A percentile compares a stretch with the other conserved stretches of the same genome.
These are phyloP conservation scores for Russula sp. DNA, from an alignment of 768 basidiomycete species.

Conservation along the genomic window DNA sequence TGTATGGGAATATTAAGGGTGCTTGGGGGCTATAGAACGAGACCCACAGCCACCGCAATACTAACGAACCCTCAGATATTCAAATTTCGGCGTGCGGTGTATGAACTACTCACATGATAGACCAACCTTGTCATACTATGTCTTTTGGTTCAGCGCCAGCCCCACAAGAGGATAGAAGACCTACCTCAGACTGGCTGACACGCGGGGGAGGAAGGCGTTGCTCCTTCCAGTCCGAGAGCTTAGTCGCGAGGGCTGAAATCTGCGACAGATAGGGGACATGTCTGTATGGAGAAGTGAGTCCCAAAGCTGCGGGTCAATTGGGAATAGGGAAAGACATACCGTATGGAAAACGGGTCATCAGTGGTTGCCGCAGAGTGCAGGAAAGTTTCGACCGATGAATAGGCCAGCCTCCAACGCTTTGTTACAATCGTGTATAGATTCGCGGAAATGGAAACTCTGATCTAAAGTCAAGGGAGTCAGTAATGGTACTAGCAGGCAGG, in stretches of 20 bases:
- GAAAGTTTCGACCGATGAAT: constrained; percentile 17
- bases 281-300: constrained; percentile 32
- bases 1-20: constrained; percentile 69
- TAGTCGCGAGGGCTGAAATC: constrained; percentile 48
- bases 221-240: constrained; percentile 64
- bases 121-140: constrained; percentile 81
- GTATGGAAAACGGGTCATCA: constrained; percentile 22
- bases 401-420: constrained; percentile 21
- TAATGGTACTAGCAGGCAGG: not conserved
- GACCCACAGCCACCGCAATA: constrained; percentile 75
- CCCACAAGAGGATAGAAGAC: constrained; percentile 20
- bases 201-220: constrained; percentile 81
- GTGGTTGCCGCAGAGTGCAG: constrained; percentile 8
- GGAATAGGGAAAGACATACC: constrained; percentile 4
- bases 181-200: constrained; percentile 72
- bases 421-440: constrained; percentile 20
- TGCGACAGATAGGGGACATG: constrained; percentile 50
- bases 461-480: not conserved
- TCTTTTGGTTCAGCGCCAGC: constrained; percentile 11
- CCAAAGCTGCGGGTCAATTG: not conserved
- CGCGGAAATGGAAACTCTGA: constrained; percentile 15
- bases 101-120: constrained; percentile 55
- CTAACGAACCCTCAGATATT: constrained; percentile 34
- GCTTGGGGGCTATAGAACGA: constrained; percentile 72
- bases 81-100: constrained; percentile 3